Conservation (phyloP, 257 asterid species). For the Gardenia jasminoides region DNA sequence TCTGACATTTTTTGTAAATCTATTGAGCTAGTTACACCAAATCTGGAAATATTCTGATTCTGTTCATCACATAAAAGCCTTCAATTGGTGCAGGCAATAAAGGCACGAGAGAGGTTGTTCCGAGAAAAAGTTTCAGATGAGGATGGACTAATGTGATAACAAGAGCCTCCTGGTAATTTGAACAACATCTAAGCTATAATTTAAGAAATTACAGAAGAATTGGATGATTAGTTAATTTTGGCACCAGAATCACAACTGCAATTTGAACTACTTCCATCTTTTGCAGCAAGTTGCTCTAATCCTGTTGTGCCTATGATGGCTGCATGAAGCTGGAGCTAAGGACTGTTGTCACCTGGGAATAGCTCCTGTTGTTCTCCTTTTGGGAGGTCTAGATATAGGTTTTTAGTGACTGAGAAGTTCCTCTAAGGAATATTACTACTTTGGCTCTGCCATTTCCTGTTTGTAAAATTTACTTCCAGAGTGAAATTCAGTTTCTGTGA, state of each 20-base stretch:
- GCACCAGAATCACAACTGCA: neutral
- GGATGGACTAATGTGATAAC: neutral
- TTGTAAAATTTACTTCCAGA: neutral
- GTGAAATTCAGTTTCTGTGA: neutral
- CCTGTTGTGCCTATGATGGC: neutral
- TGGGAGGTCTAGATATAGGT: neutral
- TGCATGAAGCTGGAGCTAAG: conserved; percentile 7
- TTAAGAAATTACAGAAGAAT: neutral
- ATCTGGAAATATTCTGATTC: neutral
- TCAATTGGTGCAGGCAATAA: conserved; percentile 16
- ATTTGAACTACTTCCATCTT: neutral
- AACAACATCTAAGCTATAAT: neutral
- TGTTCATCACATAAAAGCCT: neutral
- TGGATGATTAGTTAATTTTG: neutral
- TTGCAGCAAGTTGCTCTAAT: neutral
- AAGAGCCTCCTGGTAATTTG: neutral
- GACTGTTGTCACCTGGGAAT: neutral
- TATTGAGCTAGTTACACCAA: neutral
- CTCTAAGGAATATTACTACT: neutral
- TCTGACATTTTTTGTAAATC: neutral
- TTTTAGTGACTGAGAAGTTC: neutral
- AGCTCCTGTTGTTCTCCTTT: neutral
- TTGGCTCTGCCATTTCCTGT: neutral
- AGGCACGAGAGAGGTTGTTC: conserved; percentile 30
- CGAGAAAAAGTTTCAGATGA: conserved; percentile 8